Percentiles rank a stretch among this genome's conserved stretches.
Evolutionary conservation across 768 basidiomycete genomes (phyloP).

Genomic region (Auriscalpium orientale): DNA sequence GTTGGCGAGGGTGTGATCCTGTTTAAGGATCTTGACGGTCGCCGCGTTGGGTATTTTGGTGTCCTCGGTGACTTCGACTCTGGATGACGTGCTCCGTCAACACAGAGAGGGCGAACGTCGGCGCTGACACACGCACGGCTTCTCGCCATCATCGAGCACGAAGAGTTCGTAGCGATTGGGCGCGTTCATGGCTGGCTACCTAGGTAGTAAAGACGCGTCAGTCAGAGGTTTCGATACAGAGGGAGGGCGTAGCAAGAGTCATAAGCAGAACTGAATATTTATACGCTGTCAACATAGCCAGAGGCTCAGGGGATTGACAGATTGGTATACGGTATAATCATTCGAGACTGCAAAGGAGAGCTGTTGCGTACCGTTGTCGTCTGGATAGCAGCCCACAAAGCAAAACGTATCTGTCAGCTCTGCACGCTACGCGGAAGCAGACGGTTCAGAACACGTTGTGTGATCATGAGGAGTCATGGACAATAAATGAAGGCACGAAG

Average conservation of each 20-base stretch:
- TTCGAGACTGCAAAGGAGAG: slow-evolving; percentile 4
- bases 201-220: not conserved
- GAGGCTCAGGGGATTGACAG: slow-evolving; percentile 50
- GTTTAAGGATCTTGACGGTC: slow-evolving; percentile 89
- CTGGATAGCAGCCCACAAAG: too few species aligned
- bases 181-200: slow-evolving; percentile 64
- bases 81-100: slow-evolving; percentile 25
- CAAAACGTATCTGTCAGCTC: too few species aligned
- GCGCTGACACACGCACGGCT: slow-evolving; percentile 56
- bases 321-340: slow-evolving; percentile 33
- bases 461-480: slow-evolving; percentile 45
- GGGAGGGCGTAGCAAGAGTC: not conserved
- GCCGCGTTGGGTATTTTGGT: slow-evolving; percentile 98
- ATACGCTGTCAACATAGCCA: slow-evolving; percentile 23
- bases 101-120: slow-evolving; percentile 2
- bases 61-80: slow-evolving; percentile 88
- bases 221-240: not conserved
- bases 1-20: slow-evolving; percentile 95
- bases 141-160: slow-evolving; percentile 90
- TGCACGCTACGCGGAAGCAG: not conserved
- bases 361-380: too few species aligned
- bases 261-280: slow-evolving; percentile 18
- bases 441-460: slow-evolving; percentile 40
- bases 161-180: slow-evolving; percentile 89
- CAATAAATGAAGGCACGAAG: slow-evolving; percentile 60